Evolutionary conservation across 257 asterid genomes (phyloP).

Genomic region (Paraleonurus japonicus): DNA sequence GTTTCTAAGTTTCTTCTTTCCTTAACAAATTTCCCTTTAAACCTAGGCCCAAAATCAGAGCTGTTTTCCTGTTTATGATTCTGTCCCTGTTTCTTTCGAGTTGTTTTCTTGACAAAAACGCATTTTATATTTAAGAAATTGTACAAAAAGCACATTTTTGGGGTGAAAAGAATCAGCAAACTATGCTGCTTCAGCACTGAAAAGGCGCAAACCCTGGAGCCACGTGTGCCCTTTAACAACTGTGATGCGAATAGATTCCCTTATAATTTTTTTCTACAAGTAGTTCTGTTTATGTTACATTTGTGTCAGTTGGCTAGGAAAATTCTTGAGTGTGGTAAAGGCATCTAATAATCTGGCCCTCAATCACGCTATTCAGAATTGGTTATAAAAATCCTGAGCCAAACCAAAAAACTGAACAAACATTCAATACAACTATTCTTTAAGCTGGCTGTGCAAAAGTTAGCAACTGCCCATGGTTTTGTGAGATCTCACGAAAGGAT

Average conservation of each 20-base stretch:
- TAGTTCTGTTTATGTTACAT: neutral
- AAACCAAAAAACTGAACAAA: neutral
- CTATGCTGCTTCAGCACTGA: neutral
- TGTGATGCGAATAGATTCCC: neutral
- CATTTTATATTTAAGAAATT: too few species aligned
- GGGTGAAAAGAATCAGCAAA: neutral
- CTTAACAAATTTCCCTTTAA: neutral
- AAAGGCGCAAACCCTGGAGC: neutral
- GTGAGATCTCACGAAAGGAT: neutral
- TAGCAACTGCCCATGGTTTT: neutral
- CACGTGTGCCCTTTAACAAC: neutral
- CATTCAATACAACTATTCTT: neutral
- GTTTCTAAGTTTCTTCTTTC: neutral
- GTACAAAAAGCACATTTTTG: neutral
- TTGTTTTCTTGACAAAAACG: neutral
- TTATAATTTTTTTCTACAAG: neutral
- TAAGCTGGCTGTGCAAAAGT: neutral
- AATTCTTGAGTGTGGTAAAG: neutral
- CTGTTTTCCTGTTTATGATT: neutral
- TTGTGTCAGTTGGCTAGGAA: neutral
- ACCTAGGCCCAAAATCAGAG: neutral
- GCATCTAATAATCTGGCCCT: neutral
- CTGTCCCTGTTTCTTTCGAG: neutral
- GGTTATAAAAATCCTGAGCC: neutral
- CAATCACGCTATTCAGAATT: neutral